A percentile compares a stretch with the other conserved stretches of the same genome.
phyloP scores from a whole-genome alignment of 1,284 basidiomycete genomes.

The Xerocomus minutiporus region DNA sequence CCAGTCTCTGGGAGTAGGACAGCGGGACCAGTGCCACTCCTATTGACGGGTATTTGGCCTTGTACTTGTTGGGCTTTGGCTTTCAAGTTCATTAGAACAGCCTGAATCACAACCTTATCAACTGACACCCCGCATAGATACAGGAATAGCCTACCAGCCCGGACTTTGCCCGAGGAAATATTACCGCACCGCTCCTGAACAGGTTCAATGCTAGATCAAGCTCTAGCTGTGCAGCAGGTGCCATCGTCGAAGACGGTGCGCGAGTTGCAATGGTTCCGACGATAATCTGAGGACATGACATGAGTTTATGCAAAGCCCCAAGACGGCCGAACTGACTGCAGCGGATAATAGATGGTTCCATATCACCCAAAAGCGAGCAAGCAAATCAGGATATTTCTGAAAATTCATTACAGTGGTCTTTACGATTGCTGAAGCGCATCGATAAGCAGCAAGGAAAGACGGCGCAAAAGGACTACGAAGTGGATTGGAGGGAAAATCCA shows the following conservation, averaged over 20 bases:
- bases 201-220: conserved; percentile 52
- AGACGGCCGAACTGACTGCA: conserved; percentile 36
- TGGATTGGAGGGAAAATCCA: conserved; percentile 56
- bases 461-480: conserved; percentile 59
- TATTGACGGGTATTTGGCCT: conserved; percentile 37
- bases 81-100: conserved; percentile 44
- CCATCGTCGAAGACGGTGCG: conserved; percentile 55
- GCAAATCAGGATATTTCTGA: conserved; percentile 51
- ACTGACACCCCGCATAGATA: background rate
- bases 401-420: conserved; percentile 48
- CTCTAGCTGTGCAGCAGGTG: conserved; percentile 52
- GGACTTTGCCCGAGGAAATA: conserved; percentile 47
- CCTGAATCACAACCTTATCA: conserved; percentile 30
- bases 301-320: conserved; percentile 13
- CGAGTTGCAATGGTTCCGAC: conserved; percentile 54
- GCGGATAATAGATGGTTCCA: conserved; percentile 56
- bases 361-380: conserved; percentile 48
- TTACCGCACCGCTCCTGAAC: conserved; percentile 46
- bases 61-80: conserved; percentile 46
- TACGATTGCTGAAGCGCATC: conserved; percentile 56
- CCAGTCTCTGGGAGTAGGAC: conserved; percentile 43
- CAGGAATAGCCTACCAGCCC: conserved; percentile 41
- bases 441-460: conserved; percentile 59
- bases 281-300: conserved; percentile 40
- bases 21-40: conserved; percentile 27